Evolutionary conservation across 768 basidiomycete species (phyloP), one percentile per base, ranked within the genome.

Genomic region (Cubamyces sp.): DNA sequence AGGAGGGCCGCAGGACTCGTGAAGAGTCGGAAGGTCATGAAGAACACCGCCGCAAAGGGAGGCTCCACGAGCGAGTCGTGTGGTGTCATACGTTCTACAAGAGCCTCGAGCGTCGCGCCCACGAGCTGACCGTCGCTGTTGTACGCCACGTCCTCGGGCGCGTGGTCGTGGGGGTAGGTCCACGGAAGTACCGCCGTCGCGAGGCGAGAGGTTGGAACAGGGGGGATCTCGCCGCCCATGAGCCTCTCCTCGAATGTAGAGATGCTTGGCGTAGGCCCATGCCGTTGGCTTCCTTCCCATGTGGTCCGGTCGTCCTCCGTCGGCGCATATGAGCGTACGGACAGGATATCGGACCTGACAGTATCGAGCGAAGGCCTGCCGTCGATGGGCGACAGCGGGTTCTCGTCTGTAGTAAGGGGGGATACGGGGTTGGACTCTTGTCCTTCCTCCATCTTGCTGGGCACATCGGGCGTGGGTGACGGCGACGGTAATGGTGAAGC

Each of bases 21-120:
- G 76, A 97, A 98, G 57, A 98, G 77, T 30, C 96, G 87, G 81
- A 98, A 99, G 0, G 96, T 98, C 69, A 96, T 81, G 81, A 96
- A 96, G 79, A 99, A 98, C 30, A 95, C 90, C 5, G 88, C 85
- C 15, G 89, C 84, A 73, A 98, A 96, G 0, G 87, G 85, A 18
- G 91, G 80, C 70, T 98, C 96, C 57, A 94, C 93, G 46, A 95
- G 84, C 60, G 87, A 88, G 70, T 94, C 94, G 71, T 97, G 93
- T 5, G 96, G 94, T 19, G 96, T 96, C 88, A 98, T 91, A 77
- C 94, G 95, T 77, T 96, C 95, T n/a, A 98, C 90, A 45, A 99
- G 79, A 1, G 89, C 95, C 18, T 82, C 82, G 63, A 99, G 79
- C 4, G 94, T 94, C 2, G 94, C 97, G 23, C 94, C 96, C 11